These are phyloP conservation scores for Pontederia crassipes DNA, from an alignment of 176 grass and related monocot genomes.

Conservation along the genomic window DNA sequence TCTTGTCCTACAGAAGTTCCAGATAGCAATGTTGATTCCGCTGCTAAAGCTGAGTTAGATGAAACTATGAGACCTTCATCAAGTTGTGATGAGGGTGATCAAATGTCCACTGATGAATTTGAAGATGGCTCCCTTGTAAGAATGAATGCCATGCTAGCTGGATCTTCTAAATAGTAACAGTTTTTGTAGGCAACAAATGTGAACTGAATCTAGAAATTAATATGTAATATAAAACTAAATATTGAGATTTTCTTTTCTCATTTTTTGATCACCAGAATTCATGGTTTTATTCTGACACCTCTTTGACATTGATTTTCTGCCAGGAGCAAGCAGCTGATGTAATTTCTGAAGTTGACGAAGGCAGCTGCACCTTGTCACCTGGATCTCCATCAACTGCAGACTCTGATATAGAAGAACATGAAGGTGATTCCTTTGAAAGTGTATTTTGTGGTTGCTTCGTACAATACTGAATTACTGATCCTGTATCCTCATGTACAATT, in stretches of 20 bases:
- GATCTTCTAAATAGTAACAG: constrained; percentile 17
- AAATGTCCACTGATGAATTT: constrained; percentile 29
- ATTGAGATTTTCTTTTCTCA: not conserved
- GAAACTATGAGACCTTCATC: constrained; percentile 24
- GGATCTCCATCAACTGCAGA: constrained; percentile 19
- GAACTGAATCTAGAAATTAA: constrained; percentile 6
- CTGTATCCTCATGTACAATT: not conserved
- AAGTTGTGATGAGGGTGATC: constrained; percentile 30
- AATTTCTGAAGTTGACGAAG: constrained; percentile 28
- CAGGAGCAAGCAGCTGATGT: constrained; percentile 21
- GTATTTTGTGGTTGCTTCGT: not conserved
- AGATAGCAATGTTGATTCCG: constrained; percentile 31
- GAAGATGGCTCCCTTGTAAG: constrained; percentile 10
- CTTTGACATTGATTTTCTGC: not conserved
- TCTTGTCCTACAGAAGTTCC: constrained; percentile 26
- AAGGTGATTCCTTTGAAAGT: constrained; percentile 19
- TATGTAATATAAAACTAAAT: constrained; percentile 10
- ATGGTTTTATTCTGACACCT: not conserved
- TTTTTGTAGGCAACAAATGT: constrained; percentile 20
- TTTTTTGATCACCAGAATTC: not conserved
- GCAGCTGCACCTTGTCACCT: constrained; percentile 16
- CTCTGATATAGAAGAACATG: constrained; percentile 22
- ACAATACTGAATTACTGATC: too few species aligned
- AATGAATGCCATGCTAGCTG: constrained; percentile 22
- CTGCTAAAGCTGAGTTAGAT: constrained; percentile 40